Percentiles rank a stretch among this genome's conserved stretches.
Conservation (phyloP, 495 filamentous ascomycete species). For the Eremomyces bilateralis region DNA sequence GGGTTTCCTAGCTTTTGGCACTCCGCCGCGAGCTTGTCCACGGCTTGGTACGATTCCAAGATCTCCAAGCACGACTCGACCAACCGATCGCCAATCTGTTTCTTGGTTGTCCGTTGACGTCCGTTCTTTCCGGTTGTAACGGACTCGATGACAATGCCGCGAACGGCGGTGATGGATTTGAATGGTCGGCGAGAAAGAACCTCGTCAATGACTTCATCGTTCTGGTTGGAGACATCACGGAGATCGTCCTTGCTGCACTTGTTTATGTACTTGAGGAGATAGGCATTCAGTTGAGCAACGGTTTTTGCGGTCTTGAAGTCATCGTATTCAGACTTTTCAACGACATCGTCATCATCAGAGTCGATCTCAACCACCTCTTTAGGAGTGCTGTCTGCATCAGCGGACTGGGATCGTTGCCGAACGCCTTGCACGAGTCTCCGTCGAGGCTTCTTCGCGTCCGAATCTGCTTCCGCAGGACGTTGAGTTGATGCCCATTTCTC, state of each 20-base stretch:
- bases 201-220: background rate
- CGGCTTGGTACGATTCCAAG: slow-evolving; percentile 51
- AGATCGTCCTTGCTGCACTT: background rate
- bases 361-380: too few species aligned
- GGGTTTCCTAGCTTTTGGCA: slow-evolving; percentile 52
- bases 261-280: background rate
- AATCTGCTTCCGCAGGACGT: too few species aligned
- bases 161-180: slow-evolving; percentile 16
- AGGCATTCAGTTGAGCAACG: background rate
- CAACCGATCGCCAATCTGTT: slow-evolving; percentile 42
- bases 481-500: too few species aligned
- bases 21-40: slow-evolving; percentile 51
- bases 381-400: too few species aligned
- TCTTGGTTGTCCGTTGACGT: slow-evolving; percentile 26
- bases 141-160: slow-evolving; percentile 31
- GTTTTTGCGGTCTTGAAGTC: too few species aligned
- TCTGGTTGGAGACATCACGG: background rate
- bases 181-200: background rate
- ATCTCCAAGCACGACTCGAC: slow-evolving; percentile 51
- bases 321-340: background rate
- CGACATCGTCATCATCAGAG: too few species aligned
- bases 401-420: too few species aligned
- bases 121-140: slow-evolving; percentile 24
- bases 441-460: too few species aligned
- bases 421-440: too few species aligned